Conservation (phyloP, 108 stramenopile species). For the Poteriospumella lacustris region DNA sequence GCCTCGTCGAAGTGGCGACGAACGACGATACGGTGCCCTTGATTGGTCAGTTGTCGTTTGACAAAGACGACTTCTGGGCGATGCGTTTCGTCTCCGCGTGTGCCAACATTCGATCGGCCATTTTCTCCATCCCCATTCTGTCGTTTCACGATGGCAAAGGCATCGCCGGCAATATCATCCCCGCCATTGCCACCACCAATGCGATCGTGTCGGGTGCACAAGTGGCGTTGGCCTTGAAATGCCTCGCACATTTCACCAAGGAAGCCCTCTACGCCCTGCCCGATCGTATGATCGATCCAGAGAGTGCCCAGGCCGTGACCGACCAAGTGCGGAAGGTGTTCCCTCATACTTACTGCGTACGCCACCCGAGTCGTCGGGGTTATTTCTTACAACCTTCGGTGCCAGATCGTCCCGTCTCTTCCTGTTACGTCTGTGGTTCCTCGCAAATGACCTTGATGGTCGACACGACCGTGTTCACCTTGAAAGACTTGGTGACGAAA, state of each 20-base stretch:
- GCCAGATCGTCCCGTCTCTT: not conserved
- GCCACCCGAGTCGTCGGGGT: not conserved
- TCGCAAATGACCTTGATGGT: conserved; percentile 61
- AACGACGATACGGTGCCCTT: conserved; percentile 39
- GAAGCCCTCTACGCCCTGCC: conserved; percentile 41
- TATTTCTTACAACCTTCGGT: not conserved
- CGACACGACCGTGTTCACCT: conserved; percentile 68
- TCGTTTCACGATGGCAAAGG: conserved; percentile 79
- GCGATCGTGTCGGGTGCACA: conserved; percentile 84
- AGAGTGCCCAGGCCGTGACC: conserved; percentile 59
- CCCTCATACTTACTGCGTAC: not conserved
- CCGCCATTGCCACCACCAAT: conserved; percentile 99
- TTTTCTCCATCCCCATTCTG: conserved; percentile 62
- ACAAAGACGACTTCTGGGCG: conserved; percentile 85
- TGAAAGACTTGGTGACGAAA: conserved; percentile 55
- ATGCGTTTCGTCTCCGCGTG: conserved; percentile 92
- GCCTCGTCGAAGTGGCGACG: conserved; percentile 37
- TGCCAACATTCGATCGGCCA: conserved; percentile 74
- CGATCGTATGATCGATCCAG: conserved; percentile 34
- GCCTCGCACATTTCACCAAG: too few species aligned
- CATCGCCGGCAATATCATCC: conserved; percentile 98
- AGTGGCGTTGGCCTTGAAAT: conserved; percentile 51
- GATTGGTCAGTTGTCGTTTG: conserved; percentile 56
- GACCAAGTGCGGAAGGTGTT: conserved; percentile 64
- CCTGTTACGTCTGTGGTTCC: conserved; percentile 76